A percentile compares a stretch with the other conserved stretches of the same genome.
phyloP scores from a whole-genome alignment of 805 yeast species.

The Suhomyces faveliae region DNA sequence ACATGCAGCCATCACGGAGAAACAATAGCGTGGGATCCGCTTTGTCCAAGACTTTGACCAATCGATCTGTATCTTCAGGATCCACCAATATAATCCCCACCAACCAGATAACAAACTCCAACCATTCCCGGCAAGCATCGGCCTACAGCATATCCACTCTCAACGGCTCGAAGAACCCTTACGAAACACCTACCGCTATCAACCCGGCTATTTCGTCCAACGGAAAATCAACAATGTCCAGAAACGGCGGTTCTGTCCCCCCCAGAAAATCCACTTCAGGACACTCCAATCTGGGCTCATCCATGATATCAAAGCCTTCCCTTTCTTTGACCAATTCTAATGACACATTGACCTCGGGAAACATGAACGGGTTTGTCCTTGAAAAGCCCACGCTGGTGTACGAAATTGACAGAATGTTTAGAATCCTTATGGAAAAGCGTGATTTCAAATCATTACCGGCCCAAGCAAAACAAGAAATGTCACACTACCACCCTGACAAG shows the following conservation, averaged over 20 bases:
- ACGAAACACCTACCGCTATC: slow-evolving; percentile 22
- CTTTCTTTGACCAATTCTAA: slow-evolving; percentile 15
- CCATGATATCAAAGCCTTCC: slow-evolving; percentile 26
- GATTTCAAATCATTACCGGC: slow-evolving; percentile 72
- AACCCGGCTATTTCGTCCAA: slow-evolving; percentile 8
- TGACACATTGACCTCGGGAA: slow-evolving; percentile 14
- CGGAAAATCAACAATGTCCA: slow-evolving; percentile 12
- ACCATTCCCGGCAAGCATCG: slow-evolving; percentile 40
- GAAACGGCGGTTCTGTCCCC: slow-evolving; percentile 9
- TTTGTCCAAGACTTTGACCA: slow-evolving; percentile 14
- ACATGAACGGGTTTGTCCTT: slow-evolving; percentile 31
- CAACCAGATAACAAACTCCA: slow-evolving; percentile 29
- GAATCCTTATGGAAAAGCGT: slow-evolving; percentile 77
- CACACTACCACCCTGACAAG: slow-evolving; percentile 67
- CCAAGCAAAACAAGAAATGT: slow-evolving; percentile 74
- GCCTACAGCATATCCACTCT: slow-evolving; percentile 35
- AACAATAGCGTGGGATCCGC: slow-evolving; percentile 13
- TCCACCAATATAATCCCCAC: slow-evolving; percentile 28
- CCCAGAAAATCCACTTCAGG: slow-evolving; percentile 15
- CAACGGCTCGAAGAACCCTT: slow-evolving; percentile 20
- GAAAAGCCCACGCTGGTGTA: slow-evolving; percentile 67
- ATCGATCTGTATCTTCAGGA: slow-evolving; percentile 11
- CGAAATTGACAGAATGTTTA: slow-evolving; percentile 72
- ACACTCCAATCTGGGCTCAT: slow-evolving; percentile 13
- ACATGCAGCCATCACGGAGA: slow-evolving; percentile 7